A percentile compares a stretch with the other conserved stretches of the same genome.
phyloP scores from a whole-genome alignment of 768 basidiomycete species.

The Mrakia blollopis region DNA sequence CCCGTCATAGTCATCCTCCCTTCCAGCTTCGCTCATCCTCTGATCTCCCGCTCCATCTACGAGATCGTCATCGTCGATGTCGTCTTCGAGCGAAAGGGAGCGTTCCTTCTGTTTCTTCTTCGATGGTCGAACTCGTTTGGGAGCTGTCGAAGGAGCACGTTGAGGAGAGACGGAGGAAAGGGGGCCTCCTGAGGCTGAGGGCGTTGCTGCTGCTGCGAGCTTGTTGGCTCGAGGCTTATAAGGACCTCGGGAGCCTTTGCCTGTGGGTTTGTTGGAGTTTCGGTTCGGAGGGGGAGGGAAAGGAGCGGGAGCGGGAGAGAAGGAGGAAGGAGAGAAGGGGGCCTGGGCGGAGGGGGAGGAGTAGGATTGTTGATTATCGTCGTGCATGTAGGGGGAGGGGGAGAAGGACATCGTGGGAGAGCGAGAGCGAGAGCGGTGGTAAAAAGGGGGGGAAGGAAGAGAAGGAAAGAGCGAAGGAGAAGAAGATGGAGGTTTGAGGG shows the following conservation, averaged over 20 bases:
- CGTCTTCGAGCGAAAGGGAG: neutral
- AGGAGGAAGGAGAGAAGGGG: neutral
- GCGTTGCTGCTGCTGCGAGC: neutral
- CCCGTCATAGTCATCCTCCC: neutral
- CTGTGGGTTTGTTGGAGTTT: slow-evolving; percentile 10
- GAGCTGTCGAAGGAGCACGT: neutral
- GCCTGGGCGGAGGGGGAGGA: no score
- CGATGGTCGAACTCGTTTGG: neutral
- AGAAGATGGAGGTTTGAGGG: no score
- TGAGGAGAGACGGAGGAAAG: neutral
- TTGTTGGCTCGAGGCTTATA: slow-evolving; percentile 9
- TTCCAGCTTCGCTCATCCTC: no score
- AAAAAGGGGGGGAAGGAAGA: neutral
- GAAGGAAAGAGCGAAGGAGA: no score
- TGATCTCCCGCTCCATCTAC: neutral
- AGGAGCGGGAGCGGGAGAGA: neutral
- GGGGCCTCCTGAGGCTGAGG: no score
- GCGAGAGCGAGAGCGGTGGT: no score
- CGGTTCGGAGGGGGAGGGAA: neutral
- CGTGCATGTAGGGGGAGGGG: neutral
- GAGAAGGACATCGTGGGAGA: neutral
- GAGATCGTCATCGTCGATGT: slow-evolving; percentile 8
- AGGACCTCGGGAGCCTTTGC: slow-evolving; percentile 17
- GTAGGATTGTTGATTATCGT: no score
- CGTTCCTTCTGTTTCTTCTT: slow-evolving; percentile 6